Percentiles rank a stretch among this genome's conserved stretches.
These are phyloP conservation scores for Dictyostelium purpureum DNA, from an alignment of 78 protist species.

Conservation along the genomic window DNA sequence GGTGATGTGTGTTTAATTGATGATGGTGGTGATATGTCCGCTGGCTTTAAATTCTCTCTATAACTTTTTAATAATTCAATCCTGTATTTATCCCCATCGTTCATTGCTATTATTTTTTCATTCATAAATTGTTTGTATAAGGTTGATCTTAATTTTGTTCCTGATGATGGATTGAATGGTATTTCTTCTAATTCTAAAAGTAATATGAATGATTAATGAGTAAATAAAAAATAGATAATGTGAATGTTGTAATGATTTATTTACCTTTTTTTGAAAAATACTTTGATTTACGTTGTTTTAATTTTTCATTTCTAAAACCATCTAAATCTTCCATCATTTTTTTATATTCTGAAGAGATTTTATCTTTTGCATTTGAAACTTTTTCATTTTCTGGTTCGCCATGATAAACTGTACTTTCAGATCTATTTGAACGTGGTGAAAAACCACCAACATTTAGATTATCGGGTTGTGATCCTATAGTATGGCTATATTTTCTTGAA, in stretches of 20 bases:
- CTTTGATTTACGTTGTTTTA: conserved; percentile 72
- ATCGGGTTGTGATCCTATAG: not conserved
- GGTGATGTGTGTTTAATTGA: too few species aligned
- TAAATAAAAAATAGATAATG: not conserved
- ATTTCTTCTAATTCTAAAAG: conserved; percentile 45
- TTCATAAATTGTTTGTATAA: conserved; percentile 65
- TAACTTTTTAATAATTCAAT: conserved; percentile 40
- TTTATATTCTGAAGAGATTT: conserved; percentile 67
- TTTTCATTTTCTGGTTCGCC: not conserved
- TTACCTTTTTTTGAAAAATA: conserved; percentile 59
- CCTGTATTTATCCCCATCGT: conserved; percentile 58
- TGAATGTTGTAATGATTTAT: not conserved
- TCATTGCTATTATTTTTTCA: conserved; percentile 42
- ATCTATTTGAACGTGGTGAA: conserved; percentile 20
- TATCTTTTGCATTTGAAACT: conserved; percentile 40
- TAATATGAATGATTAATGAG: not conserved
- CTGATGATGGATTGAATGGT: conserved; percentile 65
- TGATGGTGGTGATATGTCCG: not conserved
- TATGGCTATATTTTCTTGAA: not conserved
- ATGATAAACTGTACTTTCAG: conserved; percentile 43
- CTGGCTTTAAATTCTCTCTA: conserved; percentile 1
- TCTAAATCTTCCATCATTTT: conserved; percentile 70
- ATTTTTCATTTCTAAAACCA: conserved; percentile 60
- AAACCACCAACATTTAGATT: not conserved
- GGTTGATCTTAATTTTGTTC: conserved; percentile 55